Conservation (phyloP, 1,284 basidiomycete species). For the Erythrobasidium hasegawianum region DNA sequence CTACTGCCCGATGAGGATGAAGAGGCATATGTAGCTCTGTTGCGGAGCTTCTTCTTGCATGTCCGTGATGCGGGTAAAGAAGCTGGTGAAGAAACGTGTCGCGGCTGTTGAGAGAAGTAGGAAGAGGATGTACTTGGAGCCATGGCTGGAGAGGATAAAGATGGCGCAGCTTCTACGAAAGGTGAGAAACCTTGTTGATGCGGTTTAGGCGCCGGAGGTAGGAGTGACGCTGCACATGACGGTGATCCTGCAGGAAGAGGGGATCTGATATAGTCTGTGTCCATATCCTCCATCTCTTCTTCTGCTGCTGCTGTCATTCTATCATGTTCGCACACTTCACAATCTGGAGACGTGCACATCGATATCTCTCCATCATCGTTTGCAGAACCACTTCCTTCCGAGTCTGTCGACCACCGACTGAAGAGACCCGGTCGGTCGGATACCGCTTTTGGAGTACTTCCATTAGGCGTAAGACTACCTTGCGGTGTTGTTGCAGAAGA, state of each 20-base stretch:
- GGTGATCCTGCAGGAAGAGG: background rate
- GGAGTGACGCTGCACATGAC: slow-evolving; percentile 1
- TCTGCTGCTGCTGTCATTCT: slow-evolving; percentile 6
- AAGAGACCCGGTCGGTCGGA: slow-evolving; percentile 22
- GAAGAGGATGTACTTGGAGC: too few relatives aligned
- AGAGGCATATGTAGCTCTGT: too few relatives aligned
- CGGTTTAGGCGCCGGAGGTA: slow-evolving; percentile 29
- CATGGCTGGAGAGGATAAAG: background rate
- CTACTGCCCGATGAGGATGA: too few relatives aligned
- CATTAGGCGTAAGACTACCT: background rate
- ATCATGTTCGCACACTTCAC: background rate
- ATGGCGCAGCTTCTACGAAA: slow-evolving; percentile 19
- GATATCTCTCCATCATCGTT: background rate
- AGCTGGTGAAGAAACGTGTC: too few relatives aligned
- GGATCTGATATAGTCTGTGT: background rate
- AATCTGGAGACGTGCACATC: background rate
- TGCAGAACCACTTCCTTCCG: slow-evolving; percentile 9
- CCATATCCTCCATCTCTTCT: background rate
- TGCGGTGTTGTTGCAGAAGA: background rate
- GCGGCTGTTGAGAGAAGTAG: too few relatives aligned
- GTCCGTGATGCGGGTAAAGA: too few relatives aligned
- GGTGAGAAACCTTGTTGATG: slow-evolving; percentile 33
- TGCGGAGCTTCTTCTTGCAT: too few relatives aligned
- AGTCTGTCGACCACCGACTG: slow-evolving; percentile 31
- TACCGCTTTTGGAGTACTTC: slow-evolving; percentile 18